Evolutionary conservation across 2,329 filamentous ascomycete species (phyloP), one percentile per base, ranked within the genome.

Genomic region (Sporothrix euskadiensis): DNA sequence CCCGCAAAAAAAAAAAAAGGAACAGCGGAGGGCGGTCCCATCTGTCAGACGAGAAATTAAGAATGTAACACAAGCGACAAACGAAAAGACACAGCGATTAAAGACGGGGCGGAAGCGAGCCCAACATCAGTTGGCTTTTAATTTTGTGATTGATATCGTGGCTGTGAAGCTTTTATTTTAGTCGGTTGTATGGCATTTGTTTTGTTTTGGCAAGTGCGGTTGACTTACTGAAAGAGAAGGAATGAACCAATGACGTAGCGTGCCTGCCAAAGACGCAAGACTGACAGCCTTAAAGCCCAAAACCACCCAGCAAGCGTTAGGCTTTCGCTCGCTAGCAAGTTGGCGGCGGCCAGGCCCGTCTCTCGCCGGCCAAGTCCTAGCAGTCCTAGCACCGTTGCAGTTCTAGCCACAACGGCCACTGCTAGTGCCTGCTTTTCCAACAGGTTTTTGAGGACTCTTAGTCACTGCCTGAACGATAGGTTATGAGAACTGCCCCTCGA

Each of bases 191-290:
- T 30, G 22, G 39, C 35, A 26, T 41, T 71, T 26, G n/a, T 8
- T 44, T 61, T 26, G 9, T 41, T 56, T 63, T 63, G 32, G 35
- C 12, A 63, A 19, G 56, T 59, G 56, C 30, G 56, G 30, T 35
- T 30, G 30, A 35, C 19, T 49, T 49, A 5, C 44, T 59, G 12
- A 8, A 12, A 39, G 47, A 12, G 19, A 5, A 39, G 22, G 39
- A 44, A 66, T 16, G 22, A 44, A 22, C 66, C 66, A 57, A 70
- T 70, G 68, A 70, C 68, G 52, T 70, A 70, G 68, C 35, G 52
- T 30, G n/a, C 32, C 49, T 69, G 66, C 41, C 14, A n/a, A 14
- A 22, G n/a, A 26, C 26, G n/a, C 66, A 8, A n/a, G 10, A 32
- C 16, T 54, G 47, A 26, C 14, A 69, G 49, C 49, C 65, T 69